Evolutionary conservation across 2,329 filamentous ascomycete species (phyloP), one percentile per base, ranked within the genome.

Genomic region (Penicillium sp.): DNA sequence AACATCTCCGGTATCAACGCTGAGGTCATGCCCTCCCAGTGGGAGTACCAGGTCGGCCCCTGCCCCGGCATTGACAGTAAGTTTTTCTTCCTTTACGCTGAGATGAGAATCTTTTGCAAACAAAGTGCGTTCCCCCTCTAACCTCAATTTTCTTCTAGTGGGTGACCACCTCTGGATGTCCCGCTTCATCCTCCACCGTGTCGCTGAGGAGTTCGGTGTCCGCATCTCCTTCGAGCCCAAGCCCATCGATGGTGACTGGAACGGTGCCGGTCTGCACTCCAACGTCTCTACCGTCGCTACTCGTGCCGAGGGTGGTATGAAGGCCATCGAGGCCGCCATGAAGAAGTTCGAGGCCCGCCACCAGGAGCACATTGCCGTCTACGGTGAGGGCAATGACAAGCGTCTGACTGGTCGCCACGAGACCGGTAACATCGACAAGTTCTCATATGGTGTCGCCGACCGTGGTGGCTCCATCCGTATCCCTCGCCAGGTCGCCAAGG

Each of bases 1-100:
- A 89, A 93, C 80, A 98, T 99, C 81, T 97, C 93, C 28, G 95
- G 95, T 76, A 98, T 95, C 84, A 99, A 99, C 81, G 95, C 95
- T 69, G 95, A 99, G 86, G 95, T 99, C 76, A 96, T 97, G 91
- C 91, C 93, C 67, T 93, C 91, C 64, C 94, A 97, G 82, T 98
- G 94, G 94, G 94, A 98, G 81, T 97, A 92, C 88, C 94, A 97
- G 79, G 91, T 97, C 73, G 94, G 94, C 61, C 94, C 94, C 67
- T 96, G 92, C 82, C 80, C 84, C 58, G 94, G 93, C 67, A 97
- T 97, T 73, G 84, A 89, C 78, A 91, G 89, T 91, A 80, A 82
- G 88, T 84, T 57, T 37, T 42, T 53, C n/a, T n/a, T n/a, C 12
- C 56, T 22, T 28, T 7, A 38, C n/a, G 2, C 47, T 13, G 13